Percentiles rank a stretch among this genome's conserved stretches.
Evolutionary conservation across 2,329 filamentous ascomycete species (phyloP).

Genomic region (Aspergillus sp.): DNA sequence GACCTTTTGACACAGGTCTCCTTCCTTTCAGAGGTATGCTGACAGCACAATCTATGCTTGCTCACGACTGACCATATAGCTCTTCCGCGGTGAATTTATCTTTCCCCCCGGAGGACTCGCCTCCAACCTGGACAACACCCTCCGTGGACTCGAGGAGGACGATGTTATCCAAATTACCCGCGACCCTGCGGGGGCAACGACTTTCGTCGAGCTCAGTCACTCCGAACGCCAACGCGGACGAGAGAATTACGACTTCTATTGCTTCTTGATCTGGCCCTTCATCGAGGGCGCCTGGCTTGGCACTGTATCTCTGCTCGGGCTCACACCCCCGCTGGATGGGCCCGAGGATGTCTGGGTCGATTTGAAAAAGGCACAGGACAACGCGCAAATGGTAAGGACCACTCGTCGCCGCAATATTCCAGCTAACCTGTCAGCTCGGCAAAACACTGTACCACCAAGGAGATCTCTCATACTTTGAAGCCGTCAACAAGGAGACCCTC

Average conservation of each 20-base stretch:
- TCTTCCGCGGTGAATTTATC: slow-evolving; percentile 96
- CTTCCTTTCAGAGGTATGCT: slow-evolving; percentile 63
- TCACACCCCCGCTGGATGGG: slow-evolving; percentile 59
- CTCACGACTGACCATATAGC: slow-evolving; percentile 31
- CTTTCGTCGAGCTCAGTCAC: slow-evolving; percentile 66
- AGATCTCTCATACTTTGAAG: slow-evolving; percentile 93
- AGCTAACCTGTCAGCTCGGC: slow-evolving; percentile 52
- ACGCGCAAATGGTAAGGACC: slow-evolving; percentile 61
- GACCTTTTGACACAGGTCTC: slow-evolving; percentile 69
- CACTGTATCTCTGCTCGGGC: slow-evolving; percentile 74
- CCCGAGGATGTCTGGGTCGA: slow-evolving; percentile 70
- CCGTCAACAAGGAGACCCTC: slow-evolving; percentile 94
- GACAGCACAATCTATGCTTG: background rate
- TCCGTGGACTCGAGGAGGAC: slow-evolving; percentile 68
- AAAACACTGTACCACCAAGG: slow-evolving; percentile 98
- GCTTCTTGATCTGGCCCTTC: slow-evolving; percentile 97
- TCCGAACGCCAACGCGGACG: slow-evolving; percentile 67
- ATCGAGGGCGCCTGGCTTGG: slow-evolving; percentile 92
- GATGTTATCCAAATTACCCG: slow-evolving; percentile 62
- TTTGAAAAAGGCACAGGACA: slow-evolving; percentile 65
- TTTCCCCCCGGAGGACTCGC: slow-evolving; percentile 80
- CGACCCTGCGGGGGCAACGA: slow-evolving; percentile 42
- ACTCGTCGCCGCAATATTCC: background rate
- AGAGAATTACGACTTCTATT: slow-evolving; percentile 98
- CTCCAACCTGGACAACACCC: slow-evolving; percentile 69